A percentile compares a stretch with the other conserved stretches of the same genome.
Evolutionary conservation across 139 green algal species (phyloP).

Genomic region (Tetradesmus obliquus): DNA sequence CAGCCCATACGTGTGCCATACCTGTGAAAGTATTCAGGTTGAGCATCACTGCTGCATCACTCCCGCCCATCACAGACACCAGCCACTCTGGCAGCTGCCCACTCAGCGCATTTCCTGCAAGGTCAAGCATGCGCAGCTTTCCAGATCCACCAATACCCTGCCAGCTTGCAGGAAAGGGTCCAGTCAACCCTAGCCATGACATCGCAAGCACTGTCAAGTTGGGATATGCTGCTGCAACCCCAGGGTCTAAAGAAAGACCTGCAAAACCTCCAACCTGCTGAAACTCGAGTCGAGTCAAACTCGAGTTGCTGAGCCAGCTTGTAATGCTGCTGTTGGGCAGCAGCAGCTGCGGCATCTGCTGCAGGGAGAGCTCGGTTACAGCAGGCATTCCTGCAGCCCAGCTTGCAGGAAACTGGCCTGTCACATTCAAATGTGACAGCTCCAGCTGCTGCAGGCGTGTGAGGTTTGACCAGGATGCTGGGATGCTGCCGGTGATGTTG

Average conservation of each 20-base stretch:
- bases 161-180: not conserved
- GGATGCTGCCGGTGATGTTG: not conserved
- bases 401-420: not conserved
- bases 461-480: not conserved
- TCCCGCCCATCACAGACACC: conserved; percentile 2
- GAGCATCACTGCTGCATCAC: not conserved
- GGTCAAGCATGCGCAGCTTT: not conserved
- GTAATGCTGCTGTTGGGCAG: not conserved
- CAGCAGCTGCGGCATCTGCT: not conserved
- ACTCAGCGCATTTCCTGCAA: not conserved
- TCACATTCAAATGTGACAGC: not conserved
- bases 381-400: not conserved
- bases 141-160: not conserved
- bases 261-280: not conserved
- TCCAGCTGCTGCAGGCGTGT: conserved; percentile 16
- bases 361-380: not conserved
- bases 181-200: not conserved
- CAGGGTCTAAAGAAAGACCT: not conserved
- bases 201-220: not conserved
- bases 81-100: conserved; percentile 28
- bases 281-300: not conserved
- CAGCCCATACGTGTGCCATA: not conserved
- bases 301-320: not conserved
- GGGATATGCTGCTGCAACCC: not conserved
- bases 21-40: conserved; percentile 45